Percentiles rank a stretch among this genome's conserved stretches.
phyloP scores from a whole-genome alignment of 1,284 basidiomycete species.

The Sanghuangporus baumii region DNA sequence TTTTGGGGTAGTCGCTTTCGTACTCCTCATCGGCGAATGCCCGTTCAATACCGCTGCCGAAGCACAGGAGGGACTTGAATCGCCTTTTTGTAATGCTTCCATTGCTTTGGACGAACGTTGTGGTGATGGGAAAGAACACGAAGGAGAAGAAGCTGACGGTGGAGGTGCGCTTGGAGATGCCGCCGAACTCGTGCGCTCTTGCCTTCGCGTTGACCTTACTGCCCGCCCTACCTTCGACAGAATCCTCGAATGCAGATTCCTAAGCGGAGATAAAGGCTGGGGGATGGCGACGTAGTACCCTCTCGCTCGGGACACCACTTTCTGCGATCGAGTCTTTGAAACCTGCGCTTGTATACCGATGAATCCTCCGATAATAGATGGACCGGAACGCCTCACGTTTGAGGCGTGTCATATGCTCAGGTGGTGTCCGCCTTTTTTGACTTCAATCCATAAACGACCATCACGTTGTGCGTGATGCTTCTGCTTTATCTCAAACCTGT shows the following conservation, averaged over 20 bases:
- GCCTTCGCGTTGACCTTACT: slow-evolving; percentile 66
- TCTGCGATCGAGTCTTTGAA: neutral
- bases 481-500: neutral
- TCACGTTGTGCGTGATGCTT: neutral
- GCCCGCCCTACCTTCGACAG: slow-evolving; percentile 79
- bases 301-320: slow-evolving; percentile 8
- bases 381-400: neutral
- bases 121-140: slow-evolving; percentile 59
- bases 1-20: slow-evolving; percentile 95
- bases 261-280: slow-evolving; percentile 67
- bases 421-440: neutral
- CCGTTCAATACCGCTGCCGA: slow-evolving; percentile 87
- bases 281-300: slow-evolving; percentile 25
- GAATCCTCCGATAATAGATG: neutral
- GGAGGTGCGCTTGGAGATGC: slow-evolving; percentile 80
- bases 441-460: neutral
- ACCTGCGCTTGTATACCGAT: neutral
- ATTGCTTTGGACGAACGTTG: slow-evolving; percentile 75
- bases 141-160: slow-evolving; percentile 71
- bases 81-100: slow-evolving; percentile 66
- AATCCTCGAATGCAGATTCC: slow-evolving; percentile 73
- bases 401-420: neutral
- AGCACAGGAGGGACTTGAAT: slow-evolving; percentile 72
- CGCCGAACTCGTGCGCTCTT: slow-evolving; percentile 72
- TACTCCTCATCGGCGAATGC: slow-evolving; percentile 92